Evolutionary conservation across 345 rosid genomes (phyloP), one percentile per base, ranked within the genome.

Genomic region (Rhizophora mangle): DNA sequence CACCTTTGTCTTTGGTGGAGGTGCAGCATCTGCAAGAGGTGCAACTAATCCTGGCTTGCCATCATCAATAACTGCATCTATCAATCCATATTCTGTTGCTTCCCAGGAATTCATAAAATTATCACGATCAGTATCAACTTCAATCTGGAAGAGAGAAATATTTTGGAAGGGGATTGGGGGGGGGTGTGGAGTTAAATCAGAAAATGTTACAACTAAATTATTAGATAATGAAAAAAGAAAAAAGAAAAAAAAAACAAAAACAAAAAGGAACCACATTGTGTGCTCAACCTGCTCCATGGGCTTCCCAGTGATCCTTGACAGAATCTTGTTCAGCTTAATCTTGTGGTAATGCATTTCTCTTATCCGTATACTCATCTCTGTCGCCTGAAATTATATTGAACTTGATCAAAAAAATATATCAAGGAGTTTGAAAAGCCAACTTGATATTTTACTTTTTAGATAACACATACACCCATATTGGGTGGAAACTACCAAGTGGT

Each of bases 41-140:
- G 98, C 98, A 60, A 93, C 83, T 59, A 91, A 63, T 67, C 98
- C 98, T n/a, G 97, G 92, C 79, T 91, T 93, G 46, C 94, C 98
- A 69, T 93, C 94, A 61, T 93, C 98, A 5, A 93, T 89, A 5
- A 94, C 96, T 69, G 59, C 85, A 68, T 94, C 97, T 4, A 94
- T 73, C 76, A 94, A 79, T 2, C 98, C 98, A 9, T 94, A 94
- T 64, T 89, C 95, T 83, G 89, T 91, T 10, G 98, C 96, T 76
- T 94, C 91, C 98, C 97, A 94, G 24, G 98, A 86, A 74, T 79
- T 84, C 97, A 94, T 85, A 84, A 88, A 94, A 60, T 88, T 83
- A 65, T 94, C 96, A 43, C 90, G 89, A 68, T 83, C 92, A 32
- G 96, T 86, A 72, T 93, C 98, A 52, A 77, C 69, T 67, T 89